These are phyloP conservation scores for Yarrowia alimentaria DNA, from an alignment of 805 yeast species.

Conservation along the genomic window DNA sequence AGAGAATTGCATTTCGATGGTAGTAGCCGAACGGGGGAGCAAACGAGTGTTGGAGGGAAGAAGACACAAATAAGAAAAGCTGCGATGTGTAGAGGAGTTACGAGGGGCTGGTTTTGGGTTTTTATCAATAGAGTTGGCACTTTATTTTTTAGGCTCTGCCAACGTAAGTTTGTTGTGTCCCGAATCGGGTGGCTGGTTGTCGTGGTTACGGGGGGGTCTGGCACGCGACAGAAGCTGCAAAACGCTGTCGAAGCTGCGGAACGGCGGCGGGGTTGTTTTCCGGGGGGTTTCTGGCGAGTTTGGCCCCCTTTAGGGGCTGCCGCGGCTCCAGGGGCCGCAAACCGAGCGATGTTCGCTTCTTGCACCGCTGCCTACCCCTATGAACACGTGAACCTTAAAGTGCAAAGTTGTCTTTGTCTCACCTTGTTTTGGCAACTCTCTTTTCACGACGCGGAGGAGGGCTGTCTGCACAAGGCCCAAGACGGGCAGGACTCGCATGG, in stretches of 20 bases:
- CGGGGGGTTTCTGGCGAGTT: too few species aligned
- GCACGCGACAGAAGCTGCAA: too few species aligned
- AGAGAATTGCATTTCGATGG: slow-evolving; percentile 19
- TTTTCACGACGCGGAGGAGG: slow-evolving; percentile 22
- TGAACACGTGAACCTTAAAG: slow-evolving; percentile 15
- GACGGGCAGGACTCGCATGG: slow-evolving; percentile 24
- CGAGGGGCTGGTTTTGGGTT: slow-evolving; percentile 23
- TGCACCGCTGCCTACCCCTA: slow-evolving; percentile 13
- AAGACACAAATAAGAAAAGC: slow-evolving; percentile 25
- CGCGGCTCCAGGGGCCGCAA: too few species aligned
- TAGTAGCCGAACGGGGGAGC: slow-evolving; percentile 20
- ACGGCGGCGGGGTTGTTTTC: too few species aligned
- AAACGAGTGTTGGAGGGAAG: slow-evolving; percentile 21
- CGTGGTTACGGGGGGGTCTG: background rate
- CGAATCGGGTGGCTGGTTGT: slow-evolving; percentile 17
- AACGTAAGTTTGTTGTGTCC: slow-evolving; percentile 2
- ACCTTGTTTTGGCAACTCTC: slow-evolving; percentile 5
- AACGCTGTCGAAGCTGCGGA: too few species aligned
- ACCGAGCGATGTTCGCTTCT: too few species aligned
- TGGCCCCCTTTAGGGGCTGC: too few species aligned
- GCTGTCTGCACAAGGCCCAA: slow-evolving; percentile 18
- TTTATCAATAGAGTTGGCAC: too few species aligned
- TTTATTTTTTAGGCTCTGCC: background rate
- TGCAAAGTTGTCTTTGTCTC: slow-evolving; percentile 8
- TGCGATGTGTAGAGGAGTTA: slow-evolving; percentile 6